Percentiles rank a stretch among this genome's conserved stretches.
phyloP scores from a whole-genome alignment of 306 rosid genomes.

The Medicago lupulina region DNA sequence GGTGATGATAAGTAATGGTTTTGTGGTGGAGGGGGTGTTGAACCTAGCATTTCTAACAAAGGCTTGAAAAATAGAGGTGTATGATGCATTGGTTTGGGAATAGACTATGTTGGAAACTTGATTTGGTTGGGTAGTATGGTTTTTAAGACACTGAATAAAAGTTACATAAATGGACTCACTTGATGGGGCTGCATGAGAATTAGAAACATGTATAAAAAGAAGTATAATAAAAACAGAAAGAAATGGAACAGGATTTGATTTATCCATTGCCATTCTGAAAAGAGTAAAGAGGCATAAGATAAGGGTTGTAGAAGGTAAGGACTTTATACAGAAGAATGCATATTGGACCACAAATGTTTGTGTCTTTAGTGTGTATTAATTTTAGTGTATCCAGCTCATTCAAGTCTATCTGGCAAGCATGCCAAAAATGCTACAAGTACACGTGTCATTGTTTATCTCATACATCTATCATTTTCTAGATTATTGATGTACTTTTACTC shows the following conservation, averaged over 20 bases:
- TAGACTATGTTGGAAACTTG: conserved; percentile 46
- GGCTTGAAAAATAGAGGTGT: conserved; percentile 42
- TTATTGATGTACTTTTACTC: neutral
- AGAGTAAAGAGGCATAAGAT: neutral
- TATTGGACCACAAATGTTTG: conserved; percentile 27
- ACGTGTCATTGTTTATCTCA: neutral
- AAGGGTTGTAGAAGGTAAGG: neutral
- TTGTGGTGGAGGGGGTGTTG: conserved; percentile 42
- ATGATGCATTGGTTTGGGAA: conserved; percentile 48
- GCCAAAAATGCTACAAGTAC: neutral
- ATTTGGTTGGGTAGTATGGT: conserved; percentile 32
- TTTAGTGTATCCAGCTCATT: neutral
- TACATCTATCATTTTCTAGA: neutral
- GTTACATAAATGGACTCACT: conserved; percentile 25
- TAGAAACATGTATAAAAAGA: conserved; percentile 40
- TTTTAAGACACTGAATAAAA: conserved; percentile 51
- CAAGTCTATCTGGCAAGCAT: neutral
- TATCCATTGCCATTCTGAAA: conserved; percentile 38
- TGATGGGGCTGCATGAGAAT: conserved; percentile 38
- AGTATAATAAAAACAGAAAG: conserved; percentile 15
- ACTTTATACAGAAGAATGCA: conserved; percentile 17
- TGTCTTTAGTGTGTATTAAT: conserved; percentile 4
- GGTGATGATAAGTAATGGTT: conserved; percentile 57
- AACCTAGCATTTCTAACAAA: conserved; percentile 54
- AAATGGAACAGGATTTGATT: neutral